These are phyloP conservation scores for Phialocephala subalpina DNA, from an alignment of 2,329 filamentous ascomycete genomes.

Conservation along the genomic window DNA sequence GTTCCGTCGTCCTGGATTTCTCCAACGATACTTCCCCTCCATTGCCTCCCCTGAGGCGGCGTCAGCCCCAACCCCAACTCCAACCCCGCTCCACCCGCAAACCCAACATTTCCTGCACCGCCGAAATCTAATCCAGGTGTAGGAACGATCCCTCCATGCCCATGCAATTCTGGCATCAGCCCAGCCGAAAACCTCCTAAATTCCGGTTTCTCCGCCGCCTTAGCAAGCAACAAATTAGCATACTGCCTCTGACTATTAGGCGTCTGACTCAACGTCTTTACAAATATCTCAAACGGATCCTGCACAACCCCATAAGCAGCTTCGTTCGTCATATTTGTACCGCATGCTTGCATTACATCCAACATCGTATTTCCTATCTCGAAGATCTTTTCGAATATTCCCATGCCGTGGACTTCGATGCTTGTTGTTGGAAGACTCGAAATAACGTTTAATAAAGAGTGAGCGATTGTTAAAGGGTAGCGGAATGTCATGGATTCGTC, in stretches of 20 bases:
- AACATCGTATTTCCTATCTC: slow-evolving; percentile 54
- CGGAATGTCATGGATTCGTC: slow-evolving; percentile 68
- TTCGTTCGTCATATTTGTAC: slow-evolving; percentile 29
- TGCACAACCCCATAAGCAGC: slow-evolving; percentile 42
- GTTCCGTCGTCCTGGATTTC: slow-evolving; percentile 32
- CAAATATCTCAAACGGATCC: slow-evolving; percentile 54
- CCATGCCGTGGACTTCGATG: slow-evolving; percentile 57
- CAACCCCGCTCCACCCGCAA: background rate
- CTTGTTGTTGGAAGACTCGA: slow-evolving; percentile 50
- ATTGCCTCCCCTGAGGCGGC: slow-evolving; percentile 17
- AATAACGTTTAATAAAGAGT: slow-evolving; percentile 59
- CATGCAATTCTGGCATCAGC: slow-evolving; percentile 23
- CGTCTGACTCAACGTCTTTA: slow-evolving; percentile 52
- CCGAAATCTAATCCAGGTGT: background rate
- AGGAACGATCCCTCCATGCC: background rate
- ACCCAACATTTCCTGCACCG: background rate
- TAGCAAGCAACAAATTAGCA: slow-evolving; percentile 52
- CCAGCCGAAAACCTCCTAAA: slow-evolving; percentile 35
- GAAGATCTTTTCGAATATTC: slow-evolving; percentile 59
- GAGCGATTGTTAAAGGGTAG: slow-evolving; percentile 68
- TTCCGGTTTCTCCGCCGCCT: slow-evolving; percentile 50
- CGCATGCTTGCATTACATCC: slow-evolving; percentile 52
- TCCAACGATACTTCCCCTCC: slow-evolving; percentile 38
- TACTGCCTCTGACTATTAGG: slow-evolving; percentile 54
- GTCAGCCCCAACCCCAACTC: background rate